Evolutionary conservation across 805 yeast species (phyloP).

Genomic region (Kregervanrija delftensis): DNA sequence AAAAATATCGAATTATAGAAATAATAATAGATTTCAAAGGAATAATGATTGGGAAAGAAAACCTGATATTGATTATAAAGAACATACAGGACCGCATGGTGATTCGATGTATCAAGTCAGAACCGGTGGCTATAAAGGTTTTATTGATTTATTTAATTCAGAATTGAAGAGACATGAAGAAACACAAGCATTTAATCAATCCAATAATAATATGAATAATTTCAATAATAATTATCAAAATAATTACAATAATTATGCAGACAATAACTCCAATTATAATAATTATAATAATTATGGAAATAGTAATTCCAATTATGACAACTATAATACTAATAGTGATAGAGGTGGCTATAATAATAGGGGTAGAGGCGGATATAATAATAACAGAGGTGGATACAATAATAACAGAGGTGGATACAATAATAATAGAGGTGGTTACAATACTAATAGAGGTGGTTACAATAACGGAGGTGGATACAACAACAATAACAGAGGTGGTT

Average conservation of each 20-base stretch:
- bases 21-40: slow-evolving; percentile 9
- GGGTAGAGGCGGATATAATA: slow-evolving; percentile 5
- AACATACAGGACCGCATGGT: slow-evolving; percentile 46
- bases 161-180: slow-evolving; percentile 22
- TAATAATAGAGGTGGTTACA: not conserved
- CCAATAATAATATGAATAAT: slow-evolving; percentile 10
- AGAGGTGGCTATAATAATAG: slow-evolving; percentile 6
- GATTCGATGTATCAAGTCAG: slow-evolving; percentile 38
- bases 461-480: slow-evolving; percentile 3
- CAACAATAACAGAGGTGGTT: slow-evolving; percentile 1
- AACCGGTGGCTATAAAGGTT: slow-evolving; percentile 45
- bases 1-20: slow-evolving; percentile 40
- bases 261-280: slow-evolving; percentile 9
- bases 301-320: slow-evolving; percentile 3
- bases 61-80: slow-evolving; percentile 28
- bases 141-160: slow-evolving; percentile 28
- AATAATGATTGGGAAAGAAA: slow-evolving; percentile 21
- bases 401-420: slow-evolving; percentile 3
- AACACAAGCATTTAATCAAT: slow-evolving; percentile 10
- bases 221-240: slow-evolving; percentile 17
- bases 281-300: slow-evolving; percentile 5
- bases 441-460: slow-evolving; percentile 1
- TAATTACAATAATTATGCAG: slow-evolving; percentile 13
- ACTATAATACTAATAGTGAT: slow-evolving; percentile 4
- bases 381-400: slow-evolving; percentile 5